Evolutionary conservation across 2,329 filamentous ascomycete species (phyloP), one percentile per base, ranked within the genome.

Genomic region (Colletotrichum neosansevieriae): DNA sequence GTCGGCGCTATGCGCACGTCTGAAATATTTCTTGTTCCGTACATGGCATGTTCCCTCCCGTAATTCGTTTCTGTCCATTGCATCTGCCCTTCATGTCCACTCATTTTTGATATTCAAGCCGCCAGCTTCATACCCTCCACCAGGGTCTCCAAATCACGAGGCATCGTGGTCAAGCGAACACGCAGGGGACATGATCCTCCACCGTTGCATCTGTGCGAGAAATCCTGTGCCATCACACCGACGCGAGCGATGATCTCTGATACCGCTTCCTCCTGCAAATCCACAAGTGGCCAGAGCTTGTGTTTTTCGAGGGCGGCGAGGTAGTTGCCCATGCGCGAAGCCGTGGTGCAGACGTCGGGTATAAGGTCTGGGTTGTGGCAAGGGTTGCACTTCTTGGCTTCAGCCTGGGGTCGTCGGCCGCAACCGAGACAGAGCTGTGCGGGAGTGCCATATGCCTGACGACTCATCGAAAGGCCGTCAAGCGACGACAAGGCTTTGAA

Each of bases 281-380:
- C 10, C 13, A 0, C 3, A 15, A 12, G 13, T 1, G 63, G 63
- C 63, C 63, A 66, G 4, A 66, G 6, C 3, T 15, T 45, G 24
- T 56, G 12, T 17, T 13, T 24, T 3, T 15, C 4, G 6, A 66
- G 57, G 21, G 44, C 21, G 12, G 17, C 42, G 19, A 66, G 7
- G 32, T 66, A 66, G 29, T 54, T 15, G 29, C 63, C 57, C n/a
- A 66, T 17, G 4, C 57, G 57, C 19, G 58, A 50, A 21, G 32
- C 13, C n/a, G 17, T 15, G 6, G 29, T 61, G 47, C 49, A 66
- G 12, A 66, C 3, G 3, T 49, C 63, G 13, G 19, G 15, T n/a
- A 17, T 29, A 13, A 66, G 47, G 5, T 15, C 17, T 12, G 4
- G 12, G 6, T 61, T 51, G 38, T 5, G 15, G 15, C 63, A 65